Conservation (phyloP, 176 grass and related monocot species). For the Triticum dicoccoides region DNA sequence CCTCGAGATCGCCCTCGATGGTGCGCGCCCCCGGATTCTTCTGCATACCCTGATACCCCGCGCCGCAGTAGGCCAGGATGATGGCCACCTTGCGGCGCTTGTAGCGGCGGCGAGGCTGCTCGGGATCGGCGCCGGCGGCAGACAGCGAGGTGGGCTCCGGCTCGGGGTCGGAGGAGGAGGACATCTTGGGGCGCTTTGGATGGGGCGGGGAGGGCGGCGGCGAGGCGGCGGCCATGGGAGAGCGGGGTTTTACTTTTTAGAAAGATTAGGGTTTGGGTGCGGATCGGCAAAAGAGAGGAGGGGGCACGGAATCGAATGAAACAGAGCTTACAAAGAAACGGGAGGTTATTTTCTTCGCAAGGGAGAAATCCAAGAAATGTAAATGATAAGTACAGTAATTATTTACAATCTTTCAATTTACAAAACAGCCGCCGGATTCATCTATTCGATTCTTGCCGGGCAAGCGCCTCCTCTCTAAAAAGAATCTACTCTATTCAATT, state of each 20-base stretch:
- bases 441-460: too few species aligned
- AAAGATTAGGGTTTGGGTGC: conserved; percentile 43
- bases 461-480: too few species aligned
- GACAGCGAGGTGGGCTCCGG: conserved; percentile 14
- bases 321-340: neutral
- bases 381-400: neutral
- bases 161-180: conserved; percentile 54
- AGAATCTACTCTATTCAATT: too few species aligned
- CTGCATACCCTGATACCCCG: conserved; percentile 97
- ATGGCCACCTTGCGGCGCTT: conserved; percentile 96
- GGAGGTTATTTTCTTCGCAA: neutral
- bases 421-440: too few species aligned
- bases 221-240: conserved; percentile 48
- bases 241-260: conserved; percentile 31
- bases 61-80: conserved; percentile 81
- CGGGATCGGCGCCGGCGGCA: conserved; percentile 42
- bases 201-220: conserved; percentile 55
- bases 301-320: conserved; percentile 6
- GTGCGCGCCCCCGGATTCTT: conserved; percentile 93
- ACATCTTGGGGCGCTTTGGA: conserved; percentile 79
- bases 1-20: conserved; percentile 94
- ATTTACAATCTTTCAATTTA: too few species aligned
- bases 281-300: neutral
- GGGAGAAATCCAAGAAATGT: neutral
- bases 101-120: conserved; percentile 53